These are phyloP conservation scores for Fraxinus dipetala DNA, from an alignment of 305 asterid species.

Conservation along the genomic window DNA sequence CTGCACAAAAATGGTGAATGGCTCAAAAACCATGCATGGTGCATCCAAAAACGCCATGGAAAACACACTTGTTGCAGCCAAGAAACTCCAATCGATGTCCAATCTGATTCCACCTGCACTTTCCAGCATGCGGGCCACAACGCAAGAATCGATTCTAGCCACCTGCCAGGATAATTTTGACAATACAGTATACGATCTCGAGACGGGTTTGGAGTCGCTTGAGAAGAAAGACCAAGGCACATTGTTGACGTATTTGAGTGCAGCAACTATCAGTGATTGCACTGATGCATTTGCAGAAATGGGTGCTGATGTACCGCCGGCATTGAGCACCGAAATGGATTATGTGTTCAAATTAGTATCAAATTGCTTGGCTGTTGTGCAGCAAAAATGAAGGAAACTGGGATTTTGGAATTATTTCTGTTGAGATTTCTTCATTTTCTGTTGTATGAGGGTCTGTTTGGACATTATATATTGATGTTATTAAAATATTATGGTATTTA, in stretches of 20 bases:
- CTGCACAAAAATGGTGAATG: constrained; percentile 25
- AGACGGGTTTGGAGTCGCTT: constrained; percentile 26
- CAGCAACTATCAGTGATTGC: constrained; percentile 29
- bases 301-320: constrained; percentile 19
- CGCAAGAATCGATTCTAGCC: background rate
- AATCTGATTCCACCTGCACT: constrained; percentile 23
- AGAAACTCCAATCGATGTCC: constrained; percentile 10
- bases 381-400: constrained; percentile 18
- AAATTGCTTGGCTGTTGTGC: constrained; percentile 34
- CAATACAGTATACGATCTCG: constrained; percentile 23
- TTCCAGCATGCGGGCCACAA: background rate
- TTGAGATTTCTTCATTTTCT: background rate
- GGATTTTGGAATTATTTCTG: background rate
- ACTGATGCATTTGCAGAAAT: constrained; percentile 24
- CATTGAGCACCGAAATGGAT: constrained; percentile 5
- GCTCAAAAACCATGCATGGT: constrained; percentile 14
- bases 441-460: background rate
- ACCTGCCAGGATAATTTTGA: constrained; percentile 31
- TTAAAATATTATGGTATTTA: background rate
- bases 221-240: constrained; percentile 27
- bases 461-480: background rate
- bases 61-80: constrained; percentile 10
- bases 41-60: constrained; percentile 26
- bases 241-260: constrained; percentile 22
- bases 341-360: constrained; percentile 22